Base-by-base conservation (phyloP, 768 basidiomycete genomes). In the Pleurotus citrinopileatus region DNA sequence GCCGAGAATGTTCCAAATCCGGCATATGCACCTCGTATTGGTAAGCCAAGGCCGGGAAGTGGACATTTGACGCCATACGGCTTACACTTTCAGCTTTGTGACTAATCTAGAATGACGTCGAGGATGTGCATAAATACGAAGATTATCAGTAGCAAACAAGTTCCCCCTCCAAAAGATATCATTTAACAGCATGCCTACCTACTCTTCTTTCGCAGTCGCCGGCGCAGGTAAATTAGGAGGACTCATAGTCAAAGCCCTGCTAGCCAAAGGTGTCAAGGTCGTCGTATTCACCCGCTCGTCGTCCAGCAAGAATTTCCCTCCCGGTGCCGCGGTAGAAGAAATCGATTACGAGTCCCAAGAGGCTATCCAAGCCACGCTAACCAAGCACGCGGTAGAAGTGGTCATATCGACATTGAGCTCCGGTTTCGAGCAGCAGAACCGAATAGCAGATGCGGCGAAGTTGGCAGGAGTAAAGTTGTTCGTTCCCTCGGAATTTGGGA, bases 401-500 rank as follows among this genome's bases (percentile, higher is more conserved):
- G 59, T 74, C 29, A 42, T 73, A 26, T 69, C 70, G 19, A 66
- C 70, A 6, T 28, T 73, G 28, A 63, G 63, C 4, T 63, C 57
- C 4, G 68, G 59, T 0, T 57, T 66, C 12, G 37, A 51, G 2
- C 58, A 57, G 4, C 70, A 72, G 47, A 55, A 46, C 20, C 37
- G 60, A 1, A 52, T 74, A 29, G 71, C 65, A 12, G 65, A 69
- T 5, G 73, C 73, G 12, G 68, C 73, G 22, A 70, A 70, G 53
- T 60, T 59, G 32, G 72, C 71, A 0, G 66, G 62, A 0, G 70
- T 74, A 17, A 69, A 70, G 56, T 36, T 75, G 44, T 73, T 74
- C 44, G 70, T 70, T n/a, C 70, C 73, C 10, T 67, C 65, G 17
- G 73, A 74, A 52, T 74, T 60, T 26, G 70, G 73, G 19, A 61